Evolutionary conservation across 768 basidiomycete species (phyloP).

Genomic region (Leucogyrophana mollusca): DNA sequence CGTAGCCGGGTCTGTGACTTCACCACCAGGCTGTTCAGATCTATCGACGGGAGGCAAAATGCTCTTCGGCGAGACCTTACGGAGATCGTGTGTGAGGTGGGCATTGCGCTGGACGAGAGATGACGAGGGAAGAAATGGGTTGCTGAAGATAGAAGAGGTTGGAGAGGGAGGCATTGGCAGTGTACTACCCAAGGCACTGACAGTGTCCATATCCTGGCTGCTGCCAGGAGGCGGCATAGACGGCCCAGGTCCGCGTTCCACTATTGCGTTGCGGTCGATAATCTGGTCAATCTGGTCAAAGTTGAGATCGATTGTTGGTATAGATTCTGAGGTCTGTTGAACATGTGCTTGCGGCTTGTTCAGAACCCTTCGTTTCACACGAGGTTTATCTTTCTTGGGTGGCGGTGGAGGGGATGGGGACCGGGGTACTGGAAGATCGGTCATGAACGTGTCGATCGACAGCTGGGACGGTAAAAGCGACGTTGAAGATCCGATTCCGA

Average conservation of each 20-base stretch:
- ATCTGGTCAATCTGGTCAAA: slow-evolving; percentile 79
- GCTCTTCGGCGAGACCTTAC: slow-evolving; percentile 56
- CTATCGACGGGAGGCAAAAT: slow-evolving; percentile 18
- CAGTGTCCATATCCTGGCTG: slow-evolving; percentile 25
- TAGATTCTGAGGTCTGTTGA: slow-evolving; percentile 19
- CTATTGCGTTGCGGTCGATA: slow-evolving; percentile 41
- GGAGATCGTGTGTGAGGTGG: slow-evolving; percentile 20
- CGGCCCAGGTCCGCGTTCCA: slow-evolving; percentile 13
- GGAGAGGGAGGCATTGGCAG: slow-evolving; percentile 37
- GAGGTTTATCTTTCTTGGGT: slow-evolving; percentile 27
- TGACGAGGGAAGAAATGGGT: slow-evolving; percentile 33
- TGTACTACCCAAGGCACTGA: slow-evolving; percentile 25
- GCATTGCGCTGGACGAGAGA: slow-evolving; percentile 19
- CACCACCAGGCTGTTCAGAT: slow-evolving; percentile 9
- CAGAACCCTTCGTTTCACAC: slow-evolving; percentile 18
- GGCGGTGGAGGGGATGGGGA: slow-evolving; percentile 13
- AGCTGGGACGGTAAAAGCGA: slow-evolving; percentile 23
- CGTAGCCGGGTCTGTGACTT: slow-evolving; percentile 11
- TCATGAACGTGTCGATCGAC: slow-evolving; percentile 19
- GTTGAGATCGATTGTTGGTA: slow-evolving; percentile 24
- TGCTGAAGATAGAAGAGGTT: slow-evolving; percentile 28
- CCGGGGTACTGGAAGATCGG: slow-evolving; percentile 9
- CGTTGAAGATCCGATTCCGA: not conserved
- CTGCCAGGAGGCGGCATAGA: slow-evolving; percentile 39
- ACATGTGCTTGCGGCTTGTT: slow-evolving; percentile 21